These are phyloP conservation scores for Diaporthe ilicicola DNA, from an alignment of 2,329 filamentous ascomycete species.

Conservation along the genomic window DNA sequence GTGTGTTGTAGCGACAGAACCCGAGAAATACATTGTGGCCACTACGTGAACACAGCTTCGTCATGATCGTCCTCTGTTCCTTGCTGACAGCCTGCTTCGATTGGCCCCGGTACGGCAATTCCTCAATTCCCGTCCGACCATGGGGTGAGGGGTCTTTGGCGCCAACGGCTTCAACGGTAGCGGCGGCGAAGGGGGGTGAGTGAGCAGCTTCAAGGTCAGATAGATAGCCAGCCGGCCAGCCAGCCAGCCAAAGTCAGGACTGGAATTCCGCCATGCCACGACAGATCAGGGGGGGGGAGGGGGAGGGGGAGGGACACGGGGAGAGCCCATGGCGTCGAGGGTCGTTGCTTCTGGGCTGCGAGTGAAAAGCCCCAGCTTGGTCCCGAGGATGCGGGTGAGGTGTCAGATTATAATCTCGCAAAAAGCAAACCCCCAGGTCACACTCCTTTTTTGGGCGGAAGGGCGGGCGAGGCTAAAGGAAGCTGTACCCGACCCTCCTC, in stretches of 20 bases:
- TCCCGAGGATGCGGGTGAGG: slow-evolving; percentile 26
- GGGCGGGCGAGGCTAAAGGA: background rate
- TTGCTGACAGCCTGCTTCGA: background rate
- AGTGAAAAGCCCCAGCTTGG: background rate
- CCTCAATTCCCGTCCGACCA: background rate
- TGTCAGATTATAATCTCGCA: slow-evolving; percentile 27
- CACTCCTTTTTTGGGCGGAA: background rate
- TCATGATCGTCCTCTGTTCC: background rate
- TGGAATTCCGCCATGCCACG: slow-evolving; percentile 14
- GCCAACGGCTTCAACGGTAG: background rate
- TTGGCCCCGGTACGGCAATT: background rate
- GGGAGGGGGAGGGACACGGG: background rate
- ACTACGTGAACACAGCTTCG: background rate
- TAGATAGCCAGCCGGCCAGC: background rate
- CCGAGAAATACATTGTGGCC: background rate
- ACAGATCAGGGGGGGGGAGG: background rate
- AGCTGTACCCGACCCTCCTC: slow-evolving; percentile 30
- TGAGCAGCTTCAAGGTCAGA: background rate
- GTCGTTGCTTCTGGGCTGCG: background rate
- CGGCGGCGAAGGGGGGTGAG: background rate
- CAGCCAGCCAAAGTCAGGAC: background rate
- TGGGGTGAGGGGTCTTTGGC: background rate
- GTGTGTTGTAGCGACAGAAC: no score
- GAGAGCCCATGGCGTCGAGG: background rate
- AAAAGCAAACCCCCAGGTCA: background rate